Base-by-base conservation (phyloP, 768 basidiomycete genomes). In the Tulasnella sp. region DNA sequence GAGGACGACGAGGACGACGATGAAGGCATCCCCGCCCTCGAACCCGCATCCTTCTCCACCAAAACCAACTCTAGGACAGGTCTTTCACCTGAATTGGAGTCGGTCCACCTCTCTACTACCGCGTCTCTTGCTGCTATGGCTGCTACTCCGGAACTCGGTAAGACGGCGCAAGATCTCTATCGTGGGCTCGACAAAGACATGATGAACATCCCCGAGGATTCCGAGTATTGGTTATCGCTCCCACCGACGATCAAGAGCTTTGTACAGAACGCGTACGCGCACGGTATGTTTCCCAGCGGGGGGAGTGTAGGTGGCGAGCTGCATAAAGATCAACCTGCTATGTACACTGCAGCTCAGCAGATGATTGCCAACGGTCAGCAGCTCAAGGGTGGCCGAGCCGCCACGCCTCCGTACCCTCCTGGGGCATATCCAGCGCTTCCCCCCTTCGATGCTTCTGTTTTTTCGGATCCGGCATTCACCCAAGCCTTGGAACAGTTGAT, bases 301-400 rank as follows among this genome's bases (percentile, higher is more conserved):
- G 57, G 34, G 3, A 51, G 17, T 19, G 17, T 53, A 12, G 23
- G 34, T 8, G 36, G 62, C 61, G 66, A 59, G 54, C 66, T 70
- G 69, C 71, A 65, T 61, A 59, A 66, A 61, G 64, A 65, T 62
- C 66, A 69, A 43, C 63, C 66, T 55, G 75, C 78, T 57, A 80
- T 83, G 79, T 80, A 81, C 64, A 74, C 79, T 51, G 77, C 82
- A 60, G 82, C 82, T 34, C 82, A 82, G 62, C 79, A 80, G 68
- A 80, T 82, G 72, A 75, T 57, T 32, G 46, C 55, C 41, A 45
- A 34, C n/a, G 55, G 55, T n/a, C 55, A 49, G 23, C 55, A 39
- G n/a, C 12, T 72, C 34, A 78, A 73, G 64, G 73, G 69, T 68
- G 67, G 61, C 67, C 67, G 60, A 46, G 56, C 42, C 51, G 48